A percentile compares a stretch with the other conserved stretches of the same genome.
Conservation (phyloP, 1,284 basidiomycete genomes). For the Trichosporon ovoides region DNA sequence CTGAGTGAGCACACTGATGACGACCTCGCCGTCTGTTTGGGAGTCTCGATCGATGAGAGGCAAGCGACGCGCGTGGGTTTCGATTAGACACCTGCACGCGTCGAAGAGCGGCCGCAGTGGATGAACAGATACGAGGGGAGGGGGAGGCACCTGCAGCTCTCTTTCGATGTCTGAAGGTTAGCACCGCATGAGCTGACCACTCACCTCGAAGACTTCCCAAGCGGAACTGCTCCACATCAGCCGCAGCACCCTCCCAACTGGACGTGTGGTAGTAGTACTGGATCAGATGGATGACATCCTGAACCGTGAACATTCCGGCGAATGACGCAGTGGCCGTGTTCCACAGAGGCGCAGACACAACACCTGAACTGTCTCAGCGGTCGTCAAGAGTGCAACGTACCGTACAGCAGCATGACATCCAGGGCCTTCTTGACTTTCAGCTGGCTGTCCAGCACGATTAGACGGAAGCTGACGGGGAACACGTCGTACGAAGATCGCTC, state of each 20-base stretch:
- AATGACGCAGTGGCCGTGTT: constrained; percentile 85
- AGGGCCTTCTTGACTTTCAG: constrained; percentile 89
- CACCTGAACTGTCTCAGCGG: constrained; percentile 56
- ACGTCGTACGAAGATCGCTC: constrained; percentile 87
- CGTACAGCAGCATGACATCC: constrained; percentile 80
- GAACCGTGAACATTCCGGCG: constrained; percentile 89
- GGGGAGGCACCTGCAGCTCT: constrained; percentile 82
- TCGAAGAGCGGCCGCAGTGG: constrained; percentile 84
- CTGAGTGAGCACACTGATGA: constrained; percentile 93
- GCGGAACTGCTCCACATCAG: constrained; percentile 91
- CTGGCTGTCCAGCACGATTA: constrained; percentile 93
- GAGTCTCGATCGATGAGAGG: constrained; percentile 91
- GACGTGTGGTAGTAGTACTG: constrained; percentile 87
- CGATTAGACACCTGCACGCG: constrained; percentile 82
- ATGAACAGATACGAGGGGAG: constrained; percentile 83
- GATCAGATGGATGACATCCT: constrained; percentile 93
- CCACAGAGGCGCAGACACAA: constrained; percentile 98
- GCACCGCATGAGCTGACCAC: constrained; percentile 24
- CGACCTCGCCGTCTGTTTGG: constrained; percentile 90
- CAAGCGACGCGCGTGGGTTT: constrained; percentile 89
- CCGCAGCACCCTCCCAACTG: constrained; percentile 78
- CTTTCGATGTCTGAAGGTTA: constrained; percentile 77
- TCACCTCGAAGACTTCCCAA: constrained; percentile 79
- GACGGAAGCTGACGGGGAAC: constrained; percentile 89
- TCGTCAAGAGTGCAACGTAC: constrained; percentile 51